These are phyloP conservation scores for Chrysoporthe deuterocubensis DNA, from an alignment of 2,329 filamentous ascomycete genomes.

Conservation along the genomic window DNA sequence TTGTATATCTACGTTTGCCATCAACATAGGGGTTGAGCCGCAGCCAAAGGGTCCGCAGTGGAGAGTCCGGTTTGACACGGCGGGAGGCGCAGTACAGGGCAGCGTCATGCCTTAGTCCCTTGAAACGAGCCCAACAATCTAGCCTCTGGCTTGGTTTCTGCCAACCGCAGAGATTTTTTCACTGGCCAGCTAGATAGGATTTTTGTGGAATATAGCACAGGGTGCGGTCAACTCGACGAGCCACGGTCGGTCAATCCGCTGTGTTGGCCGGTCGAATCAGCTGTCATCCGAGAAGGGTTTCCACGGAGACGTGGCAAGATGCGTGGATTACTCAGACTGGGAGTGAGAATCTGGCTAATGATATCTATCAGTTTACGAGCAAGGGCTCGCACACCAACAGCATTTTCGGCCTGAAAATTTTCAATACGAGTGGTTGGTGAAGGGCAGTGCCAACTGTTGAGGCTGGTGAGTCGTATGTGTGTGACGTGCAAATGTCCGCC, in stretches of 20 bases:
- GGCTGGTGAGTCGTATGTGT: slow-evolving; percentile 11
- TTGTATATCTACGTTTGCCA: slow-evolving; percentile 10
- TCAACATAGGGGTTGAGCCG: slow-evolving; percentile 9
- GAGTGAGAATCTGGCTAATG: neutral
- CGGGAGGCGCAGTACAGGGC: slow-evolving; percentile 22
- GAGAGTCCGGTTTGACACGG: slow-evolving; percentile 18
- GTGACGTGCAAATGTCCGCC: slow-evolving; percentile 14
- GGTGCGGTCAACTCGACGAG: neutral
- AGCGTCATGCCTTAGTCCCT: slow-evolving; percentile 22
- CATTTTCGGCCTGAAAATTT: neutral
- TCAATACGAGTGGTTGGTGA: slow-evolving; percentile 4
- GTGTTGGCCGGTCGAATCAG: neutral
- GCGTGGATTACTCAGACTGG: no score
- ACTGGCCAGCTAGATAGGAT: neutral
- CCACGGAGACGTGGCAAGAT: neutral
- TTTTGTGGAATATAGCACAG: slow-evolving; percentile 2
- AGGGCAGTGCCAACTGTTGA: slow-evolving; percentile 11
- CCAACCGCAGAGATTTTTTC: slow-evolving; percentile 5
- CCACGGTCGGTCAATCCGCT: neutral
- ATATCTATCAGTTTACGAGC: slow-evolving; percentile 13
- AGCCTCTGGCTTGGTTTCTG: neutral
- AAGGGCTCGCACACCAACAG: neutral
- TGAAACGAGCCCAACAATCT: slow-evolving; percentile 23
- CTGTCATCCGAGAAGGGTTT: neutral
- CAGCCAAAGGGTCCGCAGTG: slow-evolving; percentile 14